Conservation (phyloP, 2,329 filamentous ascomycete species). For the Penicillium corylophilum region DNA sequence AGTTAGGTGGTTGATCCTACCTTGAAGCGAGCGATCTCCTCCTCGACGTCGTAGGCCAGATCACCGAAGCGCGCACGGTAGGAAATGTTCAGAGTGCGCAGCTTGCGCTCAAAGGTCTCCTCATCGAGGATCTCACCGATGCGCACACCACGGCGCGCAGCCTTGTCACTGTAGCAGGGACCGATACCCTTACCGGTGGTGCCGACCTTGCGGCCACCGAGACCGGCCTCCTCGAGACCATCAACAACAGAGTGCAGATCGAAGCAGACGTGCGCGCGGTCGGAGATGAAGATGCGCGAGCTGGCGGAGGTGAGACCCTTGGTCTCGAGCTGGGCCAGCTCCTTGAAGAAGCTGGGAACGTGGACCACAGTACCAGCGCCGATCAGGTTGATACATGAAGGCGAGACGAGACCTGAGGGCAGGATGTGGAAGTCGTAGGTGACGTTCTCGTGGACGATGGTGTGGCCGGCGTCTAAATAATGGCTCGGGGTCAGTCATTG, state of each 20-base stretch:
- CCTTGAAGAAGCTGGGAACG: constrained; percentile 50
- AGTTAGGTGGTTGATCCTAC: constrained; percentile 36
- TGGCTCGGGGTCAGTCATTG: constrained; percentile 10
- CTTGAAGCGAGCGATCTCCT: constrained; percentile 59
- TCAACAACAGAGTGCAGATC: constrained; percentile 48
- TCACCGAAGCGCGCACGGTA: constrained; percentile 61
- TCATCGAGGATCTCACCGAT: constrained; percentile 60
- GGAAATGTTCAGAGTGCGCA: constrained; percentile 51
- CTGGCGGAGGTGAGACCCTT: constrained; percentile 45
- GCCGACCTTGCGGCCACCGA: constrained; percentile 48
- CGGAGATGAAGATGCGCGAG: constrained; percentile 47
- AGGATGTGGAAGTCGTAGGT: constrained; percentile 53
- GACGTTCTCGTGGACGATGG: constrained; percentile 47
- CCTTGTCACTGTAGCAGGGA: constrained; percentile 64
- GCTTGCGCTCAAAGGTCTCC: constrained; percentile 54
- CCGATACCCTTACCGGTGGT: constrained; percentile 53
- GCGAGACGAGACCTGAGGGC: constrained; percentile 46
- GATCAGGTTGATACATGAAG: constrained; percentile 48
- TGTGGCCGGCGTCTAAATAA: constrained; percentile 45
- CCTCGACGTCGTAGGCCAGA: constrained; percentile 59
- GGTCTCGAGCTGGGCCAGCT: constrained; percentile 42
- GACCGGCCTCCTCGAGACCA: constrained; percentile 46
- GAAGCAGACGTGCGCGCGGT: constrained; percentile 48
- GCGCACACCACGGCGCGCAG: constrained; percentile 58
- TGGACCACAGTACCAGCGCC: constrained; percentile 50